Evolutionary conservation across 805 yeast genomes (phyloP).

Genomic region (Lachancea dasiensis): DNA sequence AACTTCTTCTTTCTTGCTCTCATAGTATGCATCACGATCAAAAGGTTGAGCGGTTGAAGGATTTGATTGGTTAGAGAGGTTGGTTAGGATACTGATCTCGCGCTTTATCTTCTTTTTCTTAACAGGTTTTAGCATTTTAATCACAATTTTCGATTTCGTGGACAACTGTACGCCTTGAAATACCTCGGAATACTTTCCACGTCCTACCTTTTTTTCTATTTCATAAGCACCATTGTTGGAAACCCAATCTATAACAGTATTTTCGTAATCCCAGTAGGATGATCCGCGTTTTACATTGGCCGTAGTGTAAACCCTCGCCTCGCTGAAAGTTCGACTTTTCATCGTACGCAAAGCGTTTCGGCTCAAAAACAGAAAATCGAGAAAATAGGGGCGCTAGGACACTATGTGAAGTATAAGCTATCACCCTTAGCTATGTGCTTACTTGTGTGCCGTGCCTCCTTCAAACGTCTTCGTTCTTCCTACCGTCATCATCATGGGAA

Average conservation of each 20-base stretch:
- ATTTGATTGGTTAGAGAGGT: constrained; percentile 45
- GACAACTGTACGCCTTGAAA: constrained; percentile 74
- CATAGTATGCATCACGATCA: constrained; percentile 25
- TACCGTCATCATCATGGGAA: too few relatives aligned
- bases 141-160: constrained; percentile 62
- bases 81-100: constrained; percentile 82
- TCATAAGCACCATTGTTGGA: constrained; percentile 55
- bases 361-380: background rate
- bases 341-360: constrained; percentile 10
- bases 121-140: constrained; percentile 88
- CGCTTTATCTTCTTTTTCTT: constrained; percentile 86
- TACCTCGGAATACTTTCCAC: constrained; percentile 95
- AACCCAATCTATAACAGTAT: constrained; percentile 57
- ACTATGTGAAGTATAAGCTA: too few relatives aligned
- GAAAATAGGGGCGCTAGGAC: background rate
- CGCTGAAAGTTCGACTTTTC: constrained; percentile 38
- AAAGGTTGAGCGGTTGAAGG: constrained; percentile 27
- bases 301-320: constrained; percentile 65
- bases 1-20: constrained; percentile 25
- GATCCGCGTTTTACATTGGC: constrained; percentile 62
- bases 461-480: too few relatives aligned
- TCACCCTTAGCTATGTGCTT: too few relatives aligned
- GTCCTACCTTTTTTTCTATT: constrained; percentile 75
- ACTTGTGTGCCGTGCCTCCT: too few relatives aligned
- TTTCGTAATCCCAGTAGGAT: constrained; percentile 84